Evolutionary conservation across 176 grass and related monocot species (phyloP).

Genomic region (Rhynchospora tenuis): DNA sequence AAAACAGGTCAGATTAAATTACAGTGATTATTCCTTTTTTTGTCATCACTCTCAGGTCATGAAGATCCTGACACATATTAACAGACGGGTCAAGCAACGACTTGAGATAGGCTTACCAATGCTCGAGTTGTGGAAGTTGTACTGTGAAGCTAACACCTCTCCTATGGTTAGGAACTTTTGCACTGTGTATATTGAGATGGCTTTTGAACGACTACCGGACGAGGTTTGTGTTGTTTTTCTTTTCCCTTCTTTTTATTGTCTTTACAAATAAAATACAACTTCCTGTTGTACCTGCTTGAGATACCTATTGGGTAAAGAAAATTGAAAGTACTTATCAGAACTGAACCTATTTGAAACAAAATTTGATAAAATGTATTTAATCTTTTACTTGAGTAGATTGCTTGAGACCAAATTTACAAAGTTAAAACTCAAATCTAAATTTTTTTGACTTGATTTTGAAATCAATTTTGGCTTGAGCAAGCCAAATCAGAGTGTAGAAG

Average conservation of each 20-base stretch:
- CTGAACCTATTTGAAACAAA: background rate
- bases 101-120: conserved; percentile 68
- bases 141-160: conserved; percentile 47
- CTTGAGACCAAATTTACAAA: background rate
- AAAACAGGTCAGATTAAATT: background rate
- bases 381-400: background rate
- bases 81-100: conserved; percentile 87
- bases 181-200: conserved; percentile 87
- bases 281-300: no score
- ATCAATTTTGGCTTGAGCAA: background rate
- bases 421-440: background rate
- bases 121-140: conserved; percentile 83
- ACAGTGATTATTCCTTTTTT: background rate
- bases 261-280: background rate
- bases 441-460: background rate
- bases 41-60: conserved; percentile 45
- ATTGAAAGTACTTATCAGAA: background rate
- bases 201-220: conserved; percentile 61
- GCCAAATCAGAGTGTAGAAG: background rate
- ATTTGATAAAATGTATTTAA: background rate
- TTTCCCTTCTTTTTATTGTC: background rate
- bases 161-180: conserved; percentile 80
- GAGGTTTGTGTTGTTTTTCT: conserved; percentile 35
- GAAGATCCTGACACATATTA: conserved; percentile 88
- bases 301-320: background rate